Conservation (phyloP, 164 flowering plant genomes). For the Amborella trichopoda region DNA sequence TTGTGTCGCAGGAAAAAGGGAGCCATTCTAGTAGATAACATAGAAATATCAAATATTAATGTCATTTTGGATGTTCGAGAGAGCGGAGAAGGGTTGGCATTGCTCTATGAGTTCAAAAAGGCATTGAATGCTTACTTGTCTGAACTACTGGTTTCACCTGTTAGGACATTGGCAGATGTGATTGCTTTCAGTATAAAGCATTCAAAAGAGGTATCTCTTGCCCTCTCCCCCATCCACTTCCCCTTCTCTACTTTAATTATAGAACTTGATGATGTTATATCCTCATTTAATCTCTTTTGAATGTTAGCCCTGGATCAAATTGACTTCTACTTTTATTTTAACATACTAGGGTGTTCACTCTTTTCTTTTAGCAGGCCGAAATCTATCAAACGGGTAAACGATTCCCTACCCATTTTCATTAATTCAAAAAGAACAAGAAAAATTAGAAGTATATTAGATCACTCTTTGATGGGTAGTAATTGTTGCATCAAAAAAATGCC, state of each 20-base stretch:
- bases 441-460: too few relatives aligned
- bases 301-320: not conserved
- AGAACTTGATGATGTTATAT: not conserved
- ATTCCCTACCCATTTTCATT: too few relatives aligned
- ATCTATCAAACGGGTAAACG: too few relatives aligned
- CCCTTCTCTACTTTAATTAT: not conserved
- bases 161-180: slow-evolving; percentile 39
- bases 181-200: slow-evolving; percentile 40
- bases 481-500: too few relatives aligned
- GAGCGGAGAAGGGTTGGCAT: slow-evolving; percentile 21
- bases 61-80: slow-evolving; percentile 6
- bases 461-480: too few relatives aligned
- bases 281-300: not conserved
- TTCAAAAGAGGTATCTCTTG: slow-evolving; percentile 33
- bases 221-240: too few relatives aligned
- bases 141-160: slow-evolving; percentile 37
- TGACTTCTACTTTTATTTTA: not conserved
- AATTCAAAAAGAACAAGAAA: too few relatives aligned
- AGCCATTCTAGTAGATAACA: slow-evolving; percentile 32
- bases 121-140: slow-evolving; percentile 29
- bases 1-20: slow-evolving; percentile 16
- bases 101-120: slow-evolving; percentile 42
- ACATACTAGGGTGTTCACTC: not conserved
- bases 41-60: slow-evolving; percentile 23
- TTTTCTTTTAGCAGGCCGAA: not conserved